Base-by-base conservation (phyloP, 352 stramenopile species). In the Blastocystis sp. region DNA sequence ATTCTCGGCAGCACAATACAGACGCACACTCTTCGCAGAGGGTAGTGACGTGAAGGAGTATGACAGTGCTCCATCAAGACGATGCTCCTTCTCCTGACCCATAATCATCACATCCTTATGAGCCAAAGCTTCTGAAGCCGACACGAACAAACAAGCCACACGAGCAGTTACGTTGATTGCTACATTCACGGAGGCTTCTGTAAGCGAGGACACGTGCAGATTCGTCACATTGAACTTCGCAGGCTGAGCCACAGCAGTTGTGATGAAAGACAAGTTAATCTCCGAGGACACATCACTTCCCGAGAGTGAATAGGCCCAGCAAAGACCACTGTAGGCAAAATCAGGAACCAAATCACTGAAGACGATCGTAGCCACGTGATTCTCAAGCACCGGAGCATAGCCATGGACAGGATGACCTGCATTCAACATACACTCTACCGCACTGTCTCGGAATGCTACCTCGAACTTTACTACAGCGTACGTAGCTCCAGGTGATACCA, bases 351-450 rank as follows among this genome's bases (percentile, higher is more conserved):
- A 42, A n/a, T 54, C 43, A n/a, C 35, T 63, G 69, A 80, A 80
- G 9, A 80, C 21, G 9, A 80, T 32, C 6, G 43, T 29, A 0
- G 69, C 69, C 19, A 35, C 39, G n/a, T 54, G n/a, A 27, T 37
- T 49, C 6, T 49, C 42, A 19, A 46, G 29, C 43, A 32, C 42
- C 1, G 16, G 11, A 21, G 69, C 69, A 29, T 58, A 12, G 14
- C 19, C 69, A n/a, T 39, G 43, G 24, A 80, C 32, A 16, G 59
- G 39, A 27, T 32, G 69, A 1, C 69, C 69, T 16, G 69, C 69
- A 52, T 80, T 80, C 35, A 80, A 27, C 43, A 42, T 42, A 49
- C 69, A 80, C 69, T 80, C 69, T 42, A 80, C 69, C 4, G 42
- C 49, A n/a, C 35, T 27, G 21, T 59, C 69, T 7, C 16, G 21